Base-by-base conservation (phyloP, 495 filamentous ascomycete genomes). In the Penicillium subrubescens region DNA sequence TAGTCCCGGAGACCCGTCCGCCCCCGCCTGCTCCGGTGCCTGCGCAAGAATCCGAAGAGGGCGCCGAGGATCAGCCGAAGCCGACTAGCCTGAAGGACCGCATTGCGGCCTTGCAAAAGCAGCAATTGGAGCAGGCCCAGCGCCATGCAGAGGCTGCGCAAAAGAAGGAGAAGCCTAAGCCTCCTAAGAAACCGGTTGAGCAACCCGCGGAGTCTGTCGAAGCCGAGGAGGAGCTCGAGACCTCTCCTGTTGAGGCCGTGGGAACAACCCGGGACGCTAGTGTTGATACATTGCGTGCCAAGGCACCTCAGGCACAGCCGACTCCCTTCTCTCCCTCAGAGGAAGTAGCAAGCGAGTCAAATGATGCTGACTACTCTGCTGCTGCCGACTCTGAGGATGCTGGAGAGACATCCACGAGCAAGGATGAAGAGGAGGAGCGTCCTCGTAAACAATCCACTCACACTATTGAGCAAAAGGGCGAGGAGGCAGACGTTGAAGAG, bases 1-100 rank as follows among this genome's bases (percentile, higher is more conserved):
- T 76, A 8, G 73, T 80, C 35, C 78, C 77, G 29, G 86, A 89
- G 69, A 79, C 73, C 7, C 86, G 88, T 17, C 89, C 88, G 17
- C 58, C 69, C 5, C 69, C 67, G 4, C 76, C 89, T 15, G 77
- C 85, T 52, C 77, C 79, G 14, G 70, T 83, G 50, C 75, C 78
- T 17, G 70, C 73, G 11, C 83, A 87, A 62, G 81, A 67, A 8
- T 82, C 85, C n/a, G 89, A 84, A 31, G 79, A 81, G 48, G 79
- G 73, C 10, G 77, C 73, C 19, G 90, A 92, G 62, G 90, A 92
- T 52, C 87, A 91, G 70, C 93, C 93, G 2, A 95, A 97, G 76
- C 92, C 93, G 17, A 90, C 91, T 60, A 97, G 90, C 66, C 77
- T 99, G 64, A 99, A 98, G 75, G 95, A 99, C 63, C 81, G 95